These are phyloP conservation scores for Ophiostoma pallidulum DNA, from an alignment of 2,329 filamentous ascomycete species.

Conservation along the genomic window DNA sequence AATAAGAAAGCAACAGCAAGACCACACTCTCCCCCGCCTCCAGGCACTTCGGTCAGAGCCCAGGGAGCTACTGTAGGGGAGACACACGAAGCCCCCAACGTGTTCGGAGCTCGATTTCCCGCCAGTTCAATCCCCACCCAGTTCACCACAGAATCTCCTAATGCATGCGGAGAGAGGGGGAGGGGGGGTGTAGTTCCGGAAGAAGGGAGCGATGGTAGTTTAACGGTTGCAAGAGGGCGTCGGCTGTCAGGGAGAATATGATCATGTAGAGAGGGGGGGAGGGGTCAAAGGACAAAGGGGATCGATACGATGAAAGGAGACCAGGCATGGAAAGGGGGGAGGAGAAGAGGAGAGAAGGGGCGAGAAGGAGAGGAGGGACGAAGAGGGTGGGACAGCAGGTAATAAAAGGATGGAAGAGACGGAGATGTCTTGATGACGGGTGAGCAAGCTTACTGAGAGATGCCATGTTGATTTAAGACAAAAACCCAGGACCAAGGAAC, in stretches of 20 bases:
- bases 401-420: not conserved
- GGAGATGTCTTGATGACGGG: not conserved
- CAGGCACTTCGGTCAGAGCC: not conserved
- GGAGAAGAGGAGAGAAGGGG: not conserved
- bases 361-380: not conserved
- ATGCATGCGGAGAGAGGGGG: slow-evolving; percentile 6
- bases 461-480: slow-evolving; percentile 33
- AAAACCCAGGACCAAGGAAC: slow-evolving; percentile 1
- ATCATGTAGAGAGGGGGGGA: too few relatives aligned
- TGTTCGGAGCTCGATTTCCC: slow-evolving; percentile 4
- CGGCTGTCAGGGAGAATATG: too few relatives aligned
- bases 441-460: slow-evolving; percentile 17
- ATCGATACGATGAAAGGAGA: too few relatives aligned
- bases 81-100: not conserved
- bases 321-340: not conserved
- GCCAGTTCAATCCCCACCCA: too few relatives aligned
- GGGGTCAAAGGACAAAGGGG: too few relatives aligned
- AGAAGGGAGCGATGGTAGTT: too few relatives aligned
- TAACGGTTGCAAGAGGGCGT: too few relatives aligned
- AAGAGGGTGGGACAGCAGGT: not conserved
- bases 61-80: not conserved
- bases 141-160: not conserved
- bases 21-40: not conserved
- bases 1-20: not conserved
- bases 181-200: too few relatives aligned